These are phyloP conservation scores for Beauveria varroae DNA, from an alignment of 2,329 filamentous ascomycete genomes.

Conservation along the genomic window DNA sequence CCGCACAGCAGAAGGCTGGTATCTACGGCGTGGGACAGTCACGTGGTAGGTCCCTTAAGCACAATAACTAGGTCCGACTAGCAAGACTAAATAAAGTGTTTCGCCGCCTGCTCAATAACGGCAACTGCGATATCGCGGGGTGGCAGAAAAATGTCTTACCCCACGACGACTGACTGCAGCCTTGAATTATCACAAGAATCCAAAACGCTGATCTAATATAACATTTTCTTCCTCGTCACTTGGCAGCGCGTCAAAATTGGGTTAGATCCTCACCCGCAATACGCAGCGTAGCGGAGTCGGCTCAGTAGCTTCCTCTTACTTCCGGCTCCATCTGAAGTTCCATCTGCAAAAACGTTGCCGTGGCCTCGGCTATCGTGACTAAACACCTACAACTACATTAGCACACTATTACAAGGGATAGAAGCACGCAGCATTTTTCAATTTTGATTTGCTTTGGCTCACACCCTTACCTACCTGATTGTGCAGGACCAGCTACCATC, in stretches of 20 bases:
- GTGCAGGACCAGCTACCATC: background rate
- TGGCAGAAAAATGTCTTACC: slow-evolving; percentile 5
- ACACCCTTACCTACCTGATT: background rate
- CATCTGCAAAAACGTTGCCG: background rate
- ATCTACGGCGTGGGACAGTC: no score
- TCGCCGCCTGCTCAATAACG: background rate
- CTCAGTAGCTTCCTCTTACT: background rate
- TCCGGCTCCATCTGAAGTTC: slow-evolving; percentile 1
- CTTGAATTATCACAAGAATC: background rate
- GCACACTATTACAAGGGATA: no score
- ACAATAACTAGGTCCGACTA: no score
- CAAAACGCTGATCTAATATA: no score
- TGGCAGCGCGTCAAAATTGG: background rate
- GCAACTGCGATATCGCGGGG: slow-evolving; percentile 5
- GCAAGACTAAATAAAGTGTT: no score
- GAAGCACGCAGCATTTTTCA: no score
- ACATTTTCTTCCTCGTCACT: background rate
- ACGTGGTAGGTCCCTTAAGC: no score
- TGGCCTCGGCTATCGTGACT: background rate
- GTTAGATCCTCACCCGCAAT: background rate
- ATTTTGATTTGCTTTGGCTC: no score
- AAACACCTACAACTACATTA: background rate
- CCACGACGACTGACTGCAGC: background rate
- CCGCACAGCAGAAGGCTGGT: no score
- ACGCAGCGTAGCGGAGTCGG: background rate